phyloP scores from a whole-genome alignment of 2,329 filamentous ascomycete species.

The Talaromyces pinophilus region DNA sequence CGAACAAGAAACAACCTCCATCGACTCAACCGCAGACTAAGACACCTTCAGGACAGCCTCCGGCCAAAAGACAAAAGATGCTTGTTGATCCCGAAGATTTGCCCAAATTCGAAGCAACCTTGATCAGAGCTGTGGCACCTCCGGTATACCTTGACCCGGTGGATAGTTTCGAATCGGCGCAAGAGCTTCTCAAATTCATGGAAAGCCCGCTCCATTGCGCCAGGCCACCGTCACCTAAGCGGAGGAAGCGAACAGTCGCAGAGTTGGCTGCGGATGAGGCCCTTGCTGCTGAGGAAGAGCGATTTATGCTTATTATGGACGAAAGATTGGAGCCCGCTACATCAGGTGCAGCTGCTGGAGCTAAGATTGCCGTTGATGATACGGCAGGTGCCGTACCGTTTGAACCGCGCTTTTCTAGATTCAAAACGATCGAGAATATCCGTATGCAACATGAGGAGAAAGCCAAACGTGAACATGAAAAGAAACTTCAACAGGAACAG shows the following conservation, averaged over 20 bases:
- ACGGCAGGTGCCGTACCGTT: constrained; percentile 72
- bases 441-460: constrained; percentile 74
- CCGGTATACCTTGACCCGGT: constrained; percentile 78
- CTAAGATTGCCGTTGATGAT: constrained; percentile 68
- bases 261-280: constrained; percentile 96
- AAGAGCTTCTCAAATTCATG: constrained; percentile 69
- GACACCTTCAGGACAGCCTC: constrained; percentile 52
- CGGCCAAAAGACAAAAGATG: constrained; percentile 72
- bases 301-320: constrained; percentile 90
- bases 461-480: constrained; percentile 51
- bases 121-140: constrained; percentile 71
- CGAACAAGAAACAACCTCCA: constrained; percentile 50
- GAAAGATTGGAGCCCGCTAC: constrained; percentile 70
- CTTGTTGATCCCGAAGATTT: constrained; percentile 74
- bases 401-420: constrained; percentile 83
- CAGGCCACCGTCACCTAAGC: constrained; percentile 78
- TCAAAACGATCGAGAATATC: constrained; percentile 87
- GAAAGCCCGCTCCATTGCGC: constrained; percentile 76
- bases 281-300: constrained; percentile 80
- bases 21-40: constrained; percentile 52
- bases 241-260: constrained; percentile 87
- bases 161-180: constrained; percentile 66
- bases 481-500: constrained; percentile 53
- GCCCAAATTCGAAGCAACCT: constrained; percentile 71
- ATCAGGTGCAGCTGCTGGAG: constrained; percentile 58